phyloP scores from a whole-genome alignment of 2,329 filamentous ascomycete genomes.

The Geoglossum cookeanum region DNA sequence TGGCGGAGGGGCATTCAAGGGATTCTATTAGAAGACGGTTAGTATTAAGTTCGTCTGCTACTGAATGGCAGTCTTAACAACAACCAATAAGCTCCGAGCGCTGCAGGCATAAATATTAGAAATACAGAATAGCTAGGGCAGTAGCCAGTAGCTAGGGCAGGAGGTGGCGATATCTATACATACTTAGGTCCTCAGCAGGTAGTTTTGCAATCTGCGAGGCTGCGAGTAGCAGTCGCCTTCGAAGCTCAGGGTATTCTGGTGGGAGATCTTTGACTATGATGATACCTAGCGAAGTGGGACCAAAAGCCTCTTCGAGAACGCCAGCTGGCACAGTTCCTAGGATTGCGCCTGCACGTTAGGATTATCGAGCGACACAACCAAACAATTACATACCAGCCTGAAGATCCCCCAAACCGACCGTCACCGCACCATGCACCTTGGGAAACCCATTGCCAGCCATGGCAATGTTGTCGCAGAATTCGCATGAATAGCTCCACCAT shows the following conservation, averaged over 20 bases:
- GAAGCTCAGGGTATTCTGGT: constrained; percentile 46
- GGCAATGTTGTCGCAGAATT: background rate
- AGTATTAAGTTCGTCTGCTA: background rate
- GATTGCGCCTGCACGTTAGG: background rate
- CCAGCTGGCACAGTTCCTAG: constrained; percentile 46
- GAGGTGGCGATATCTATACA: constrained; percentile 6
- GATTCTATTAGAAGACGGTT: background rate
- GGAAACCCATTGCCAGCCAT: background rate
- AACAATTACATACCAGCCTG: constrained; percentile 21
- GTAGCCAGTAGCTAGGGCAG: too few species aligned
- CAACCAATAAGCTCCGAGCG: too few species aligned
- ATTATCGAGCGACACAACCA: background rate
- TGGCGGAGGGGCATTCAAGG: constrained; percentile 28
- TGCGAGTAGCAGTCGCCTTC: constrained; percentile 61
- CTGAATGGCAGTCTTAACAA: too few species aligned
- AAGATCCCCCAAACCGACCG: constrained; percentile 29
- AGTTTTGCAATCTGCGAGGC: constrained; percentile 78
- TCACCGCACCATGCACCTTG: constrained; percentile 14
- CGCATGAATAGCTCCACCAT: background rate
- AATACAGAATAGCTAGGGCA: too few species aligned
- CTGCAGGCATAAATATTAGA: too few species aligned
- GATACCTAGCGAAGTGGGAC: constrained; percentile 76
- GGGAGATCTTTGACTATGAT: constrained; percentile 83
- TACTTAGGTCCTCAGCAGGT: constrained; percentile 50
- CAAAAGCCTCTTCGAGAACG: constrained; percentile 62